Evolutionary conservation across 495 filamentous ascomycete species (phyloP).

Genomic region (Bombardia bombarda): DNA sequence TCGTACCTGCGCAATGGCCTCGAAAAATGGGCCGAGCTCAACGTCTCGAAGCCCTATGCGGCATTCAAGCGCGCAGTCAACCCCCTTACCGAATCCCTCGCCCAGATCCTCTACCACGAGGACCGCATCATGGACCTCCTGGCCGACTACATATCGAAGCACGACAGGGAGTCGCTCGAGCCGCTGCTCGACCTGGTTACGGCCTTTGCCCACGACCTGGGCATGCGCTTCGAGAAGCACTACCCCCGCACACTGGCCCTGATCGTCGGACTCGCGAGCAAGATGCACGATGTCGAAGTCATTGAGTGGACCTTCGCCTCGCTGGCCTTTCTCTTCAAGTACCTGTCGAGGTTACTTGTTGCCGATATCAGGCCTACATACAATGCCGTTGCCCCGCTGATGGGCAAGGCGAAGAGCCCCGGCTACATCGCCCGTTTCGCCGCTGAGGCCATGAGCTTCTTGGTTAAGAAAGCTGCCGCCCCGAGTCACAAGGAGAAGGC

Average conservation of each 20-base stretch:
- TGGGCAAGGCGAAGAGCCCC: constrained; percentile 76
- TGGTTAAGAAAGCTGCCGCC: constrained; percentile 78
- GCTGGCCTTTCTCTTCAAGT: constrained; percentile 95
- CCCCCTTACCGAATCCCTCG: constrained; percentile 77
- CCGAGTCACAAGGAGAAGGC: constrained; percentile 65
- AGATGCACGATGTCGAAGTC: constrained; percentile 56
- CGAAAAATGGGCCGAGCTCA: constrained; percentile 84
- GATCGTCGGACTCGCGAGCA: constrained; percentile 46
- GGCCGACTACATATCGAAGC: constrained; percentile 66
- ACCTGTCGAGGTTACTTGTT: constrained; percentile 76
- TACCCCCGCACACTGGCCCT: constrained; percentile 64
- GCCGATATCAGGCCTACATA: constrained; percentile 79
- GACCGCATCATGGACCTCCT: constrained; percentile 73
- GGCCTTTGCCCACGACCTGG: constrained; percentile 87
- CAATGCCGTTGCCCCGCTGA: constrained; percentile 71
- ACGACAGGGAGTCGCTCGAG: constrained; percentile 69
- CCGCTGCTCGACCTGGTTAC: constrained; percentile 76
- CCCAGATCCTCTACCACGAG: constrained; percentile 83
- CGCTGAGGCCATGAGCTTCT: constrained; percentile 89
- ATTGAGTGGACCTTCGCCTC: constrained; percentile 96
- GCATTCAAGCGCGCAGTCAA: constrained; percentile 63
- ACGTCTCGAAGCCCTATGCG: constrained; percentile 72
- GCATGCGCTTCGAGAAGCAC: constrained; percentile 78
- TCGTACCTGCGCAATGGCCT: constrained; percentile 79
- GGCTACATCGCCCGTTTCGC: constrained; percentile 82